A percentile compares a stretch with the other conserved stretches of the same genome.
Conservation (phyloP, 1,139 yeast genomes). For the Tardiomyces depauwii region DNA sequence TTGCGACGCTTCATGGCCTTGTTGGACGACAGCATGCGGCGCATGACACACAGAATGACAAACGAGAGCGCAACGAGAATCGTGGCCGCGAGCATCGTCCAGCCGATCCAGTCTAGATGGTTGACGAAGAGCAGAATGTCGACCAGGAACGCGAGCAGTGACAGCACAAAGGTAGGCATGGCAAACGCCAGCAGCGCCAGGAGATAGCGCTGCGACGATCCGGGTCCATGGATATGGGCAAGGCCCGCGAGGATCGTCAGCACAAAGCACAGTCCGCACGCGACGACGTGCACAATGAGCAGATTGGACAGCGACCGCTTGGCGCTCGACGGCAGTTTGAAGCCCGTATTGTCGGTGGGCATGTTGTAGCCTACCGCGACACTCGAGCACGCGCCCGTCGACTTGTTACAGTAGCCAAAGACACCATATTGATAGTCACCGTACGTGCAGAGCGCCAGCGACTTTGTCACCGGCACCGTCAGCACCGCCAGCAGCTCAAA, state of each 20-base stretch:
- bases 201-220: slow-evolving; percentile 26
- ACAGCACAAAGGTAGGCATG: slow-evolving; percentile 36
- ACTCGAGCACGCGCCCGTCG: slow-evolving; percentile 36
- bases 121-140: slow-evolving; percentile 44
- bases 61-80: slow-evolving; percentile 32
- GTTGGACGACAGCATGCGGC: slow-evolving; percentile 41
- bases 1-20: slow-evolving; percentile 26
- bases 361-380: slow-evolving; percentile 40
- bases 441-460: slow-evolving; percentile 39
- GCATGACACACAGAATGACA: slow-evolving; percentile 36
- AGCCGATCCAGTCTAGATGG: slow-evolving; percentile 43
- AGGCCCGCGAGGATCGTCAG: slow-evolving; percentile 30
- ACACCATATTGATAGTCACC: slow-evolving; percentile 62
- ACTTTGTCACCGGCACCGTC: slow-evolving; percentile 50
- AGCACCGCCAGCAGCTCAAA: slow-evolving; percentile 44
- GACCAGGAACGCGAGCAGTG: slow-evolving; percentile 41
- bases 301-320: slow-evolving; percentile 59
- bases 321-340: slow-evolving; percentile 43
- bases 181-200: slow-evolving; percentile 32
- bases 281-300: slow-evolving; percentile 70
- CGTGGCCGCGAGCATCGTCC: slow-evolving; percentile 39
- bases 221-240: slow-evolving; percentile 30
- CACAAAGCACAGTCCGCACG: slow-evolving; percentile 64
- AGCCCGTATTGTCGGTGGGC: slow-evolving; percentile 25
- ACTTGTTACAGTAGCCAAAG: slow-evolving; percentile 60